phyloP scores from a whole-genome alignment of 1,284 basidiomycete genomes.

The Retiboletus flavoniger region DNA sequence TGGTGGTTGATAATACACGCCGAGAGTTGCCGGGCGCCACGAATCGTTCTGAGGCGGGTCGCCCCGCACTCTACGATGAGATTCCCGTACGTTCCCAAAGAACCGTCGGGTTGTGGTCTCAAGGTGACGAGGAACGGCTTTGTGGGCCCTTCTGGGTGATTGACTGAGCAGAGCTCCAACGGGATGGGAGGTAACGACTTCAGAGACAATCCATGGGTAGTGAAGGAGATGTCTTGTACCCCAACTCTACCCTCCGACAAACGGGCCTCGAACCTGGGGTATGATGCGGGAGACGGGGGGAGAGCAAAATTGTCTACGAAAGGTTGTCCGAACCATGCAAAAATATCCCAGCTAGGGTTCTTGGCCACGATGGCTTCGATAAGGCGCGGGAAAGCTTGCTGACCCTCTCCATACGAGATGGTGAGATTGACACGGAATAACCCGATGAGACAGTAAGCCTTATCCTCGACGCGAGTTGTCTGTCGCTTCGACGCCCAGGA shows the following conservation, averaged over 20 bases:
- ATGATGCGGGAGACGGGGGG: slow-evolving; percentile 12
- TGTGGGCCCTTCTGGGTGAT: not conserved
- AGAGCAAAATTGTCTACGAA: slow-evolving; percentile 16
- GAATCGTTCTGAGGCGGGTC: not conserved
- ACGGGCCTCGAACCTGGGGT: slow-evolving; percentile 1
- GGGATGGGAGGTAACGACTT: slow-evolving; percentile 1
- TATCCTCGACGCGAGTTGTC: slow-evolving; percentile 17
- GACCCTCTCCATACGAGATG: slow-evolving; percentile 16
- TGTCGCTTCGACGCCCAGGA: slow-evolving; percentile 20
- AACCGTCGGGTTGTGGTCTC: not conserved
- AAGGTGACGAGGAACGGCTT: not conserved
- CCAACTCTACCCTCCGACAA: slow-evolving; percentile 5
- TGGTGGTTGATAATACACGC: slow-evolving; percentile 10
- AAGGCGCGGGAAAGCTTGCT: slow-evolving; percentile 13
- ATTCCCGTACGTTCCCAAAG: not conserved
- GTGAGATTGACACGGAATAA: slow-evolving; percentile 12
- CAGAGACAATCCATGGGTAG: not conserved
- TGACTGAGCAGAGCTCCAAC: not conserved
- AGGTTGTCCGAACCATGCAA: slow-evolving; percentile 16
- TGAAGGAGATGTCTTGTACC: not conserved
- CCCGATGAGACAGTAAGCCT: slow-evolving; percentile 18
- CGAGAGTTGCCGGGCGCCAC: not conserved
- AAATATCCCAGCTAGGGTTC: slow-evolving; percentile 14
- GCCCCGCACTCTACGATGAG: slow-evolving; percentile 3
- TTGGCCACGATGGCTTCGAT: slow-evolving; percentile 5